Conservation (phyloP, 2,329 filamentous ascomycete genomes). For the Aureobasidium sp. region DNA sequence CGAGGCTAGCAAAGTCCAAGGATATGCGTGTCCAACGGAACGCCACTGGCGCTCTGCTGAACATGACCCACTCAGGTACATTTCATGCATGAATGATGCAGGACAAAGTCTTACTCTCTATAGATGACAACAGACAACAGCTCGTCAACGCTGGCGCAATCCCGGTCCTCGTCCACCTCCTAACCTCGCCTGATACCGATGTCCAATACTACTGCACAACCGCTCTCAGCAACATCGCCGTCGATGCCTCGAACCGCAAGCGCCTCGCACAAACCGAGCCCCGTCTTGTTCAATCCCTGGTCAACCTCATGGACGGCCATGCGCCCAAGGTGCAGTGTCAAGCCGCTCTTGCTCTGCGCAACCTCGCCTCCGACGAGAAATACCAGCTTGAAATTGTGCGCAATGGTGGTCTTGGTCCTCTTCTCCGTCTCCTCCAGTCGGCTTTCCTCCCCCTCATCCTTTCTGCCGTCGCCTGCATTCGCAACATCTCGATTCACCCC, state of each 20-base stretch:
- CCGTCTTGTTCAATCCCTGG: conserved; percentile 85
- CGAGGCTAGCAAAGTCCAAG: conserved; percentile 87
- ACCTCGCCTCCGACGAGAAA: conserved; percentile 94
- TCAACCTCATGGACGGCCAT: conserved; percentile 94
- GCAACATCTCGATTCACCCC: conserved; percentile 97
- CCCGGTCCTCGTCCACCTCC: conserved; percentile 88
- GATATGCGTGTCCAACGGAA: conserved; percentile 98
- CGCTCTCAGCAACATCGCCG: conserved; percentile 95
- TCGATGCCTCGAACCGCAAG: conserved; percentile 84
- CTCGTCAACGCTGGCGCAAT: conserved; percentile 97
- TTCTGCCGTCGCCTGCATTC: conserved; percentile 94
- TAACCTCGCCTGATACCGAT: conserved; percentile 88
- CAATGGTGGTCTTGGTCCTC: conserved; percentile 73
- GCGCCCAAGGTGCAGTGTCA: conserved; percentile 98
- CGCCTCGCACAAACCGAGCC: conserved; percentile 86
- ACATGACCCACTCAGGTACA: conserved; percentile 97
- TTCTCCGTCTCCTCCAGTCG: conserved; percentile 85
- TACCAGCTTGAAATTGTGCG: conserved; percentile 97
- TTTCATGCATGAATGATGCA: neutral
- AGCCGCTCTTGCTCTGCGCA: conserved; percentile 85
- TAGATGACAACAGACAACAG: conserved; percentile 96
- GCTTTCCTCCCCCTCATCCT: conserved; percentile 93
- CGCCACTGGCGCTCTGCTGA: conserved; percentile 88
- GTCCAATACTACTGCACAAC: conserved; percentile 99
- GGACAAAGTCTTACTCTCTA: neutral